Percentiles rank a stretch among this genome's conserved stretches.
Conservation (phyloP, 208 protist genomes). For the Trypanosoma caninum region DNA sequence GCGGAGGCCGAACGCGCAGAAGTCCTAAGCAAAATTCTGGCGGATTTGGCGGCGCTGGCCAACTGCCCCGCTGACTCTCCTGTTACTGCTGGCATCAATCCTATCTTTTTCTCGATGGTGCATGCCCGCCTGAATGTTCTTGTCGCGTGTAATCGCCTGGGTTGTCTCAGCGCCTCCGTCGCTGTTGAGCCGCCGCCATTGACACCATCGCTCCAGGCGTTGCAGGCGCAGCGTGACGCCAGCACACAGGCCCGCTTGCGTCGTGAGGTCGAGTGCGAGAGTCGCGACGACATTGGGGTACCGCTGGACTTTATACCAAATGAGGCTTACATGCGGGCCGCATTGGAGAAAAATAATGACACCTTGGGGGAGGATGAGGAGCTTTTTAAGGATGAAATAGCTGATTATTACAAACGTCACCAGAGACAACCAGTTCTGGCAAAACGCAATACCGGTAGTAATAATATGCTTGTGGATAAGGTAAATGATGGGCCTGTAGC, state of each 20-base stretch:
- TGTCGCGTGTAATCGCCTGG: slow-evolving; percentile 61
- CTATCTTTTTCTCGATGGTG: slow-evolving; percentile 75
- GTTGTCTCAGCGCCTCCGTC: slow-evolving; percentile 38
- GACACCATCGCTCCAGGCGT: slow-evolving; percentile 48
- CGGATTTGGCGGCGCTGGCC: slow-evolving; percentile 16
- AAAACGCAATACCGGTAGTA: slow-evolving; percentile 8
- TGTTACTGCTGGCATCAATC: slow-evolving; percentile 28
- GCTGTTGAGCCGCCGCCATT: slow-evolving; percentile 38
- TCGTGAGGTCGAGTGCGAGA: slow-evolving; percentile 12
- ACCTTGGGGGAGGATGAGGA: slow-evolving; percentile 78
- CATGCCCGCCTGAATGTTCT: slow-evolving; percentile 77
- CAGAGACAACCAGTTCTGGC: neutral
- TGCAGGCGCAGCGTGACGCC: slow-evolving; percentile 30
- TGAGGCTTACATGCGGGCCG: slow-evolving; percentile 60
- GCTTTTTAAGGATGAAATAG: slow-evolving; percentile 80
- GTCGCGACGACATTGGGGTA: slow-evolving; percentile 32
- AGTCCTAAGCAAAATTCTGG: slow-evolving; percentile 10
- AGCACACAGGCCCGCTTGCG: slow-evolving; percentile 5
- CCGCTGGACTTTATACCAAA: slow-evolving; percentile 72
- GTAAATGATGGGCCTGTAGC: slow-evolving; percentile 4
- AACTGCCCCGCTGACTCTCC: slow-evolving; percentile 17
- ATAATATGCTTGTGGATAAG: slow-evolving; percentile 10
- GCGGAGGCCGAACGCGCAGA: neutral
- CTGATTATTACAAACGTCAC: slow-evolving; percentile 73
- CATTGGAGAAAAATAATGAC: slow-evolving; percentile 63